A percentile compares a stretch with the other conserved stretches of the same genome.
Conservation (phyloP, 192 early-diverging fungal species). For the Rhizoclosmatium sp. region DNA sequence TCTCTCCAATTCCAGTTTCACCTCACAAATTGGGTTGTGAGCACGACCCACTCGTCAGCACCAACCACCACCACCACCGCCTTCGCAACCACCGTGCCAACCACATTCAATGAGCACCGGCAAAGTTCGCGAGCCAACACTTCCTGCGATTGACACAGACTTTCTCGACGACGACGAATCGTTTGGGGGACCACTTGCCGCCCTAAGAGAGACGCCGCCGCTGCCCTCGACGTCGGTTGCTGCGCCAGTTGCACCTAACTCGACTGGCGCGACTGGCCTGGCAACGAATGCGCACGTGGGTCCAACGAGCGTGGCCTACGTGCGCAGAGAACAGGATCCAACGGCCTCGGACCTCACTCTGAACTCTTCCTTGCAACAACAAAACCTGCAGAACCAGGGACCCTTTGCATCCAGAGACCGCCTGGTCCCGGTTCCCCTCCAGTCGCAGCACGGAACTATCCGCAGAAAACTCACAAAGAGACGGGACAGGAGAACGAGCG, state of each 20-base stretch:
- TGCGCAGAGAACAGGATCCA: no score
- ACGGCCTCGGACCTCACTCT: neutral
- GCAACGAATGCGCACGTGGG: no score
- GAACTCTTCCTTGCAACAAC: neutral
- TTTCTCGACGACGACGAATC: slow-evolving; percentile 29
- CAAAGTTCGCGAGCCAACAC: slow-evolving; percentile 19
- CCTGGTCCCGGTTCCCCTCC: neutral
- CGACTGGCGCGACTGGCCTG: neutral
- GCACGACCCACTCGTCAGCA: no score
- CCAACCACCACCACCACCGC: no score
- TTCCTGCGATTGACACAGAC: slow-evolving; percentile 10
- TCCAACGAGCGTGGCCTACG: neutral
- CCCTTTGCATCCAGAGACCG: neutral
- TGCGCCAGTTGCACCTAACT: neutral
- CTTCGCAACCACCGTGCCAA: no score
- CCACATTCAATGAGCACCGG: no score
- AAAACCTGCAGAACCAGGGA: neutral
- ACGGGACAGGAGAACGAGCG: slow-evolving; percentile 18
- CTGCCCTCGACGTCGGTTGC: neutral
- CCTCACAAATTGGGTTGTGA: no score
- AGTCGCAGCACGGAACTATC: slow-evolving; percentile 21
- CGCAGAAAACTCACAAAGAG: slow-evolving; percentile 42
- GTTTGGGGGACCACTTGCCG: neutral
- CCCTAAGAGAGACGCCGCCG: neutral
- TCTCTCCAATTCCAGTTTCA: no score